These are phyloP conservation scores for Saccharomycopsis microspora DNA, from an alignment of 805 yeast species.

Conservation along the genomic window DNA sequence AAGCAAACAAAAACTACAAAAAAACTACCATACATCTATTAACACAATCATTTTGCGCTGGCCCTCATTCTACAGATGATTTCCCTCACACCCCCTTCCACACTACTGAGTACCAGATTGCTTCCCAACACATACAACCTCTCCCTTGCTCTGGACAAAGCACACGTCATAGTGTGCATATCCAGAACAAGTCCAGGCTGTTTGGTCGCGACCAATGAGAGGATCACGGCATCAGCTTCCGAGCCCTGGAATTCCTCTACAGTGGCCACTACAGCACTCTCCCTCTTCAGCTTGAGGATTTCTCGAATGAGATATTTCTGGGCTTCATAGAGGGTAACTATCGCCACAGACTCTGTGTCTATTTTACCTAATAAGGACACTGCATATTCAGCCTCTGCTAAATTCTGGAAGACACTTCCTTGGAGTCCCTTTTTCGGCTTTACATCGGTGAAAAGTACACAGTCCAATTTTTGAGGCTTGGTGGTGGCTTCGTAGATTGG, in stretches of 20 bases:
- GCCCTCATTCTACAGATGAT: too few relatives aligned
- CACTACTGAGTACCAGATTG: background rate
- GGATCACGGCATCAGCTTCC: constrained; percentile 23
- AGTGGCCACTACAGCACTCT: constrained; percentile 30
- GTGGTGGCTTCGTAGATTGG: background rate
- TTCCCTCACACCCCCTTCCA: too few relatives aligned
- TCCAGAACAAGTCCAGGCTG: constrained; percentile 20
- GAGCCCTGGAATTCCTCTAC: constrained; percentile 26
- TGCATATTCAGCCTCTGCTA: constrained; percentile 35
- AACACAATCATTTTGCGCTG: too few relatives aligned
- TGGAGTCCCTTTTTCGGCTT: constrained; percentile 28
- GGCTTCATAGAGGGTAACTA: constrained; percentile 27
- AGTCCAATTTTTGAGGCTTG: background rate
- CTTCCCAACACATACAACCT: constrained; percentile 26
- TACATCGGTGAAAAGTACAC: too few relatives aligned
- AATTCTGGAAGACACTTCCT: constrained; percentile 23
- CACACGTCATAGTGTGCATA: constrained; percentile 18
- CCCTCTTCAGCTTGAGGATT: constrained; percentile 24
- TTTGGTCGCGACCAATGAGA: constrained; percentile 7
- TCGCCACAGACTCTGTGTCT: constrained; percentile 16
- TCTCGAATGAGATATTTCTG: constrained; percentile 34
- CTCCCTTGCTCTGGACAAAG: constrained; percentile 22
- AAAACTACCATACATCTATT: too few relatives aligned
- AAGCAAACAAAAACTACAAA: too few relatives aligned
- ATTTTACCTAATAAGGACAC: constrained; percentile 27